Evolutionary conservation across 75 land plant species (phyloP).

Genomic region (Pseudotsuga menziesii): DNA sequence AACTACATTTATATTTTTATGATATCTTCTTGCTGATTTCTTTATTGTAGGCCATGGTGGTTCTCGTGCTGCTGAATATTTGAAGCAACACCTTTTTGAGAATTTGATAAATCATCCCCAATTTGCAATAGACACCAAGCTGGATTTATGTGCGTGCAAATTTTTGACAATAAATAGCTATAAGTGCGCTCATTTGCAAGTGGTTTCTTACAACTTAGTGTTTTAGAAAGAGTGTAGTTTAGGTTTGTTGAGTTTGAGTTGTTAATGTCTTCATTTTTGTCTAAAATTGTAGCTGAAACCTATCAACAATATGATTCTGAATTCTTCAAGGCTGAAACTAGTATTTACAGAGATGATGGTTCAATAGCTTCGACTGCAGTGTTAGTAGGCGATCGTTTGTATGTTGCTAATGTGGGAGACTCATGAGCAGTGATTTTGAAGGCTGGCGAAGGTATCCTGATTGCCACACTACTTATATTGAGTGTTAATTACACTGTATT

Average conservation of each 20-base stretch:
- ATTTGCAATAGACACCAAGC: conserved; percentile 68
- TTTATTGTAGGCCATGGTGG: conserved; percentile 80
- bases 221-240: neutral
- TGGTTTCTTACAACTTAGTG: conserved; percentile 7
- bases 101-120: conserved; percentile 83
- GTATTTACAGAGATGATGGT: conserved; percentile 77
- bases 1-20: too few species aligned
- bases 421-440: conserved; percentile 78
- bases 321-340: conserved; percentile 65
- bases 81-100: conserved; percentile 82
- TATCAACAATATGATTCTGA: conserved; percentile 72
- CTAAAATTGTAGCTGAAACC: conserved; percentile 61
- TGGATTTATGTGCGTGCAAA: conserved; percentile 62
- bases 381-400: conserved; percentile 71
- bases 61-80: conserved; percentile 84
- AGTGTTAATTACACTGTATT: neutral
- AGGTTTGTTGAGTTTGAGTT: neutral
- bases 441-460: conserved; percentile 65
- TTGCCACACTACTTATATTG: neutral
- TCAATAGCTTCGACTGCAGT: conserved; percentile 94
- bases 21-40: neutral
- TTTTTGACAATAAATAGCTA: conserved; percentile 11
- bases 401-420: conserved; percentile 94
- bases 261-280: neutral
- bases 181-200: conserved; percentile 11